phyloP scores from a whole-genome alignment of 1,139 yeast species.

The Zygoascus hellenicus region DNA sequence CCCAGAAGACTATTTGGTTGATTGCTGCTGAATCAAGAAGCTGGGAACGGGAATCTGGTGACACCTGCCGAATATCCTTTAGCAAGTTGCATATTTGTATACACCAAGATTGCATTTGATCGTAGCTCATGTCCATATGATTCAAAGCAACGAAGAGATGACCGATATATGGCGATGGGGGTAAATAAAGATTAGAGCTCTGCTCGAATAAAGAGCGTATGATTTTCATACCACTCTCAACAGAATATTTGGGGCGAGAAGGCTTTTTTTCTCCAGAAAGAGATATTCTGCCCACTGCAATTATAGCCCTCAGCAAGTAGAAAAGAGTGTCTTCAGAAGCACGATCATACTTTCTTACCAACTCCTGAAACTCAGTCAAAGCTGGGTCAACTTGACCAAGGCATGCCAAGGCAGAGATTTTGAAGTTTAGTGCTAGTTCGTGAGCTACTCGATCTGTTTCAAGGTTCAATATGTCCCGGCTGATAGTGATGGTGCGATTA shows the following conservation, averaged over 20 bases:
- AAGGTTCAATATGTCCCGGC: background rate
- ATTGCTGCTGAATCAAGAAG: conserved; percentile 6
- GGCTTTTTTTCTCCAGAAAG: conserved; percentile 1
- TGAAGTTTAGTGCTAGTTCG: conserved; percentile 1
- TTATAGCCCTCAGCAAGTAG: conserved; percentile 1
- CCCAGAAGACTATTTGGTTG: conserved; percentile 7
- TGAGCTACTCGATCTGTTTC: background rate
- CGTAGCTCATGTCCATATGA: conserved; percentile 7
- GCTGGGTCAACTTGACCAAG: conserved; percentile 4
- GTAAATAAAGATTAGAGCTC: background rate
- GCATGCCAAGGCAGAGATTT: conserved; percentile 2
- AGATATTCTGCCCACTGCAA: conserved; percentile 4
- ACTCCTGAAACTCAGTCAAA: background rate
- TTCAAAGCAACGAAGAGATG: conserved; percentile 3
- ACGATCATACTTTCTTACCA: background rate
- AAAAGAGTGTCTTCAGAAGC: conserved; percentile 4
- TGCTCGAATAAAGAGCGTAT: background rate
- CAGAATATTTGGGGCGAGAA: background rate
- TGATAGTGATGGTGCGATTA: background rate
- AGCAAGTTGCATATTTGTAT: conserved; percentile 4
- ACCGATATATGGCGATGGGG: conserved; percentile 5
- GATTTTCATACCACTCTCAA: background rate
- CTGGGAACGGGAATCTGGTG: background rate
- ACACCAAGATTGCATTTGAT: conserved; percentile 5
- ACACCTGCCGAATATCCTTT: background rate